Evolutionary conservation across 2,329 filamentous ascomycete genomes (phyloP), one percentile per base, ranked within the genome.

Genomic region (Davidsoniella australis): DNA sequence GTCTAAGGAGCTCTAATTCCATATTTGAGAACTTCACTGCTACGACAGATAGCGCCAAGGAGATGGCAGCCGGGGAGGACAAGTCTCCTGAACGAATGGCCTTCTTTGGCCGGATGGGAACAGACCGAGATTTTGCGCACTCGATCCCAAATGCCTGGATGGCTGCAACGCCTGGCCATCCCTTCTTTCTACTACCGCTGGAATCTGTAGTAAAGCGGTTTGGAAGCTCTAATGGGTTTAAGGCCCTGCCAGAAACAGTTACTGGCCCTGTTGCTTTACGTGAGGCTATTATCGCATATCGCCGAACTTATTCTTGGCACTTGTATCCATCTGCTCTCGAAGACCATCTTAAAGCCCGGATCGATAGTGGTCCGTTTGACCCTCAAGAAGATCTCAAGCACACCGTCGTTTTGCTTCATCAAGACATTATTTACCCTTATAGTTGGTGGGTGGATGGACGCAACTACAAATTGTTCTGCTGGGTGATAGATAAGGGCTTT

Each of bases 141-240:
- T 60, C 58, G n/a, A 62, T 64, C 20, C 62, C 61, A 39, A 64
- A 64, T 43, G 62, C 61, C 3, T 64, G 61, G 61, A 64, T 63
- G 62, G 61, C 60, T 4, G 55, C 62, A 2, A 59, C 60, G 1
- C 62, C 61, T 0, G 58, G 60, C 16, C 61, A 64, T 45, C 58
- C 61, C 1, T 61, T 64, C 51, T 63, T 62, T 52, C 56, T 63
- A 6, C 46, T 57, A 6, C 57, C 61, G 0, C 37, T 60, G 14
- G 41, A 61, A 33, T 53, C 54, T 18, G 44, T 57, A 3, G 18
- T 54, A 7, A 45, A 47, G 40, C 51, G 50, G 39, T 43, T 48
- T 6, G 46, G 9, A 8, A 20, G 41, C 42, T 29, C 38, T 8
- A 23, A 47, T 9, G 39, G 45, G 17, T 50, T 24, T 45, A 29